Evolutionary conservation across 495 filamentous ascomycete genomes (phyloP).

Genomic region (Lophiostoma macrostomum): DNA sequence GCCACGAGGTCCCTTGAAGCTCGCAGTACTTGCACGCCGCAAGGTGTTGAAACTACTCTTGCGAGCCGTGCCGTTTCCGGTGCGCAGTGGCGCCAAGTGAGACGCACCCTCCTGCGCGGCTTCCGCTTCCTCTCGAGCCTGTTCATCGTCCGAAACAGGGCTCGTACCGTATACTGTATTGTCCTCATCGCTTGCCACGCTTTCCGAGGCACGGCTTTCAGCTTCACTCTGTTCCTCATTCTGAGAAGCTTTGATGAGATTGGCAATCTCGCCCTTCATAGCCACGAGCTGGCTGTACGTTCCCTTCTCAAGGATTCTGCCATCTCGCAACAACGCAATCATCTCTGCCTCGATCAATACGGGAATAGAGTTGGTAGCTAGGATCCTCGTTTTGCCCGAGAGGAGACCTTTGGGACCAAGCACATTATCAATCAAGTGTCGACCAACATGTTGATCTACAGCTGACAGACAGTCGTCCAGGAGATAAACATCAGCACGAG

Average conservation of each 20-base stretch:
- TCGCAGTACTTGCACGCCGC: constrained; percentile 85
- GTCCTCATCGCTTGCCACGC: constrained; percentile 53
- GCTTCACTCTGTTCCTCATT: constrained; percentile 58
- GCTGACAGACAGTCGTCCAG: constrained; percentile 93
- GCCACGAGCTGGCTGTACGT: constrained; percentile 88
- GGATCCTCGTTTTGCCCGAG: constrained; percentile 79
- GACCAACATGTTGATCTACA: constrained; percentile 95
- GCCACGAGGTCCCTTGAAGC: constrained; percentile 79
- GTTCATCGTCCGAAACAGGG: constrained; percentile 44
- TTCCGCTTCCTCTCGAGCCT: constrained; percentile 59
- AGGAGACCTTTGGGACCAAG: constrained; percentile 83
- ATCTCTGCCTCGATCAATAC: constrained; percentile 84
- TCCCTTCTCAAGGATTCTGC: constrained; percentile 79
- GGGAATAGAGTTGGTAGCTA: constrained; percentile 95
- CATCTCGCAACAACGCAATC: constrained; percentile 78
- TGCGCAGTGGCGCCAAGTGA: constrained; percentile 68
- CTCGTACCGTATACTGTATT: constrained; percentile 52
- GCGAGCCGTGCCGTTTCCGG: constrained; percentile 45
- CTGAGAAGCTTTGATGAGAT: constrained; percentile 74
- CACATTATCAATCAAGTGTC: constrained; percentile 91
- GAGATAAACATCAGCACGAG: constrained; percentile 93
- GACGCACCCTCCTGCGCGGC: constrained; percentile 67
- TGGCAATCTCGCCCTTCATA: constrained; percentile 86
- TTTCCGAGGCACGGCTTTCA: constrained; percentile 48
- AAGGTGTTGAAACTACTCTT: constrained; percentile 71